These are phyloP conservation scores for Hypsizygus ulmarius DNA, from an alignment of 1,284 basidiomycete species.

Conservation along the genomic window DNA sequence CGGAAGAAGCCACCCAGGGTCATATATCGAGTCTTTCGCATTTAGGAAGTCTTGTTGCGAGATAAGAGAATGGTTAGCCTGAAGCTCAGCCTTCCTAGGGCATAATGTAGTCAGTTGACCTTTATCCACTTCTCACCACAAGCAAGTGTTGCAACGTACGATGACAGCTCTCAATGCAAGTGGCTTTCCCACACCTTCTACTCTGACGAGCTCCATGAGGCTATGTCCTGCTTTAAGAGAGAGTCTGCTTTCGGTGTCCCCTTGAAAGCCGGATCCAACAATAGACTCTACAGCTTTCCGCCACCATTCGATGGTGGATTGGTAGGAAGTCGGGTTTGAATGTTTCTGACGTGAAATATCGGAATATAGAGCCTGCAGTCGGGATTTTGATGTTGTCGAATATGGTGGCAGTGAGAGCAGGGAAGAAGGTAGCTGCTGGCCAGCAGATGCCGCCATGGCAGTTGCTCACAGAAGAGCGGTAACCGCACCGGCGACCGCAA, in stretches of 20 bases:
- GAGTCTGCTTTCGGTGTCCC: constrained; percentile 43
- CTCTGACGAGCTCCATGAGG: constrained; percentile 60
- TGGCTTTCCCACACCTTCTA: constrained; percentile 75
- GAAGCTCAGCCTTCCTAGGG: constrained; percentile 64
- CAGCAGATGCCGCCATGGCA: background rate
- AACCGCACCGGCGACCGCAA: background rate
- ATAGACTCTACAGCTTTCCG: constrained; percentile 62
- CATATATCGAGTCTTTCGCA: constrained; percentile 62
- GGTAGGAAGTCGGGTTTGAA: constrained; percentile 82
- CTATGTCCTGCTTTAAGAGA: constrained; percentile 62
- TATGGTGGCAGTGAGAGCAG: constrained; percentile 45
- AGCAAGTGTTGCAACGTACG: constrained; percentile 52
- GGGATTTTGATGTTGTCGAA: constrained; percentile 48
- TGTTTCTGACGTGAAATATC: constrained; percentile 82
- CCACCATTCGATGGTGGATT: constrained; percentile 89
- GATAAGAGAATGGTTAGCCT: constrained; percentile 36
- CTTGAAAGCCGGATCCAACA: constrained; percentile 57
- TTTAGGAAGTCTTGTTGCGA: constrained; percentile 58
- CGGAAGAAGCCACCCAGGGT: constrained; percentile 63
- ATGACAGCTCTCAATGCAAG: constrained; percentile 78
- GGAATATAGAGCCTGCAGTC: constrained; percentile 84
- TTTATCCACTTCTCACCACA: constrained; percentile 1
- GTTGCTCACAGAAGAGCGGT: no score
- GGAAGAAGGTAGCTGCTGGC: constrained; percentile 11
- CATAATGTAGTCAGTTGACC: constrained; percentile 22